Base-by-base conservation (phyloP, 257 asterid genomes). In the Gynochthodes officinalis region DNA sequence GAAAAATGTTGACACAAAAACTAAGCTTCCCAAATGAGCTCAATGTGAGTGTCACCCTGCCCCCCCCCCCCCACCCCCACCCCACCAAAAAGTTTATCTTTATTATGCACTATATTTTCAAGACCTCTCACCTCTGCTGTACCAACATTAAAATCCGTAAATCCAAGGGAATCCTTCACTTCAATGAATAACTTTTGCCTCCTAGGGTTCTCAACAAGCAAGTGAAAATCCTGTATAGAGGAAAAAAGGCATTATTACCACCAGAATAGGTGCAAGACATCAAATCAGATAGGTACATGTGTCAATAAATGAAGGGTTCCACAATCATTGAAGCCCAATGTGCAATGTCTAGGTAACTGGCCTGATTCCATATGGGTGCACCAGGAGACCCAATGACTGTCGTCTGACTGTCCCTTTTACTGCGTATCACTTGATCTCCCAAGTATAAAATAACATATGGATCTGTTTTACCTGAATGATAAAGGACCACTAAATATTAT, bases 291-390 rank as follows among this genome's bases (percentile, higher is more conserved):
- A 48, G 52, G 14, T 18, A 33, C 32, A 64, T 43, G 15, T 63
- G 66, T 40, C 1, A 66, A 1, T 33, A 33, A n/a, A 0, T 30
- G 35, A 65, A 23, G 25, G 2, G 28, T 32, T 28, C 11, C 10
- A 42, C 27, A 33, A 49, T 30, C 10, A 30, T 28, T 50, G 52
- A 57, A n/a, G 16, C 9, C 8, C 43, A 25, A 64, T 14, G 15
- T 23, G 25, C 18, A 23, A 19, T 40, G 27, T 49, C 14, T 32
- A 75, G 10, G 10, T 42, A 23, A 30, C 80, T 83, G 80, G 86
- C 98, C 91, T 95, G 99, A 84, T 95, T 92, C 99, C 99, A 95
- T 52, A 95, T 95, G 57, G 99, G 99, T 80, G 92, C 89, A 57
- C 99, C 98, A 59, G 99, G 99, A 74, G 98, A 96, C 55, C 99